Evolutionary conservation across 2,329 filamentous ascomycete genomes (phyloP).

Genomic region (Botryotinia globosa): DNA sequence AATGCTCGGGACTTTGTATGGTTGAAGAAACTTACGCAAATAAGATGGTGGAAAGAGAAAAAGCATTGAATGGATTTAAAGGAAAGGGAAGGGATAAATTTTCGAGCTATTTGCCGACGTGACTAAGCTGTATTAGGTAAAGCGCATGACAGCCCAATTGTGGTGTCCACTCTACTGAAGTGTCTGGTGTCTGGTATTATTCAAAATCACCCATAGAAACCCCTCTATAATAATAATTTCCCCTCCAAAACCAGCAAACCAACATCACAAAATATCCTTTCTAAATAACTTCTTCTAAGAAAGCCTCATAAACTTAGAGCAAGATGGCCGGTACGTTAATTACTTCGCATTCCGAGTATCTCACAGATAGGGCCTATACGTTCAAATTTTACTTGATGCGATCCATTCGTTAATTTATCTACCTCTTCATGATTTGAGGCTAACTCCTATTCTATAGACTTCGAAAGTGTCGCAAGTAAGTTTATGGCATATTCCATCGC

Average conservation of each 20-base stretch:
- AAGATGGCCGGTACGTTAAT: slow-evolving; percentile 38
- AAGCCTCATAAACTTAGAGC: slow-evolving; percentile 17
- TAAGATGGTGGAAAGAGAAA: neutral
- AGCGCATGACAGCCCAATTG: slow-evolving; percentile 7
- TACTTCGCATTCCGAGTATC: neutral
- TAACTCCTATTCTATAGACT: slow-evolving; percentile 38
- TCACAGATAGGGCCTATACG: neutral
- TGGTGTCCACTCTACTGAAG: neutral
- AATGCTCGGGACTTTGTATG: neutral
- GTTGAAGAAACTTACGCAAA: neutral
- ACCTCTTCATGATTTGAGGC: slow-evolving; percentile 22
- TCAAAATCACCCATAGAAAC: slow-evolving; percentile 18
- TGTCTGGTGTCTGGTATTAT: slow-evolving; percentile 15
- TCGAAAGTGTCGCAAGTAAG: slow-evolving; percentile 44
- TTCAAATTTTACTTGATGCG: neutral
- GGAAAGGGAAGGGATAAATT: slow-evolving; percentile 10
- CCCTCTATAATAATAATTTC: slow-evolving; percentile 22
- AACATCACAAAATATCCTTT: slow-evolving; percentile 18
- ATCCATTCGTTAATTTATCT: neutral
- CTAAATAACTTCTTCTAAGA: neutral
- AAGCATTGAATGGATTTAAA: neutral
- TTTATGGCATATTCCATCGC: neutral
- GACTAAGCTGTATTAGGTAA: neutral
- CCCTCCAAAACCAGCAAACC: slow-evolving; percentile 15
- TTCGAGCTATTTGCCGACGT: slow-evolving; percentile 7